Conservation (phyloP, 371 early-diverging fungal species). For the Mucor piriformis region DNA sequence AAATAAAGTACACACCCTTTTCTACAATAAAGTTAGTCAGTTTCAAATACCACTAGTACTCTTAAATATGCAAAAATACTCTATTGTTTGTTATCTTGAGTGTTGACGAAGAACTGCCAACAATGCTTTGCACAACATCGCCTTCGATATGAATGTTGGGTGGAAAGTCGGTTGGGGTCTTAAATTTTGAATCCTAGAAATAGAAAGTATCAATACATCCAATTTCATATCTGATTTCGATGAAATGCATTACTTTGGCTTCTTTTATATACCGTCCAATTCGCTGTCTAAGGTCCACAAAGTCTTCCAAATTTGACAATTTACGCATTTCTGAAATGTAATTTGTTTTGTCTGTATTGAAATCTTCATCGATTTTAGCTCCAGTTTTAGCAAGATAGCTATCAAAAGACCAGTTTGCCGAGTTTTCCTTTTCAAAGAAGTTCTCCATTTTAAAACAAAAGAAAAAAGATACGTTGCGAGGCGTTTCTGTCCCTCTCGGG, state of each 20-base stretch:
- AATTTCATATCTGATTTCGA: background rate
- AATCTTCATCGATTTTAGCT: background rate
- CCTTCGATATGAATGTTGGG: constrained; percentile 4
- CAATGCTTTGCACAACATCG: background rate
- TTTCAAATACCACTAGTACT: background rate
- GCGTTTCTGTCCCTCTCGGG: too few species aligned
- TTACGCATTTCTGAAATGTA: background rate
- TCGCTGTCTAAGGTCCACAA: background rate
- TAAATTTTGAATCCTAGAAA: constrained; percentile 3
- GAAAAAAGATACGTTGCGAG: too few species aligned
- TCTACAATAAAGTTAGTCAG: background rate
- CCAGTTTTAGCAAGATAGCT: background rate
- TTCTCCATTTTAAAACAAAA: background rate
- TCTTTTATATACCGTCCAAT: background rate
- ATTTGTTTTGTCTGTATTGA: background rate
- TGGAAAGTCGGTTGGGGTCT: background rate
- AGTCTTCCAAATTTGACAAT: background rate
- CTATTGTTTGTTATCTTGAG: constrained; percentile 1
- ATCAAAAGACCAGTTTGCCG: background rate
- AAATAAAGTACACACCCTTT: background rate
- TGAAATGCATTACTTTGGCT: constrained; percentile 1
- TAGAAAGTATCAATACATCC: background rate
- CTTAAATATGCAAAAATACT: constrained; percentile 3
- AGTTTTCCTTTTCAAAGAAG: constrained; percentile 4
- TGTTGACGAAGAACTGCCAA: background rate